Evolutionary conservation across 2,329 filamentous ascomycete species (phyloP), one percentile per base, ranked within the genome.

Genomic region (Ilyonectria robusta): DNA sequence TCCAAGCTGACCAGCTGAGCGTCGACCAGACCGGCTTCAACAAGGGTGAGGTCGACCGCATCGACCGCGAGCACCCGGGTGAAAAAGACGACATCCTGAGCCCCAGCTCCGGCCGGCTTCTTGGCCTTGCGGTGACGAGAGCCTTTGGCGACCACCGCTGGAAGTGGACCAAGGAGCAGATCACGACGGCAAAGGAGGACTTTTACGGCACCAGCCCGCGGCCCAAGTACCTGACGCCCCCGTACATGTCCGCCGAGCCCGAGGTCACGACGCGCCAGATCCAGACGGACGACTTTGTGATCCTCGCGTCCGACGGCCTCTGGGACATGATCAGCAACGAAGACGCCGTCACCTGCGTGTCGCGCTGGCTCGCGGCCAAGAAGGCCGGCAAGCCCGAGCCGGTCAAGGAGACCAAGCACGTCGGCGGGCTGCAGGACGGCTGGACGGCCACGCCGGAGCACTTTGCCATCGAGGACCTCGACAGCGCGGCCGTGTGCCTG

Each of bases 401-500:
- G 1, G 72, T 75, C 40, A 51, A 60, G 7, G 71, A 73, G 35
- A 71, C 67, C 26, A 67, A 68, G 17, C 50, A 70, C 2, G 66
- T 73, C 8, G 72, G 75, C 0, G 70, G 63, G 6, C 6, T 68
- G 4, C 67, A 70, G 7, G 66, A 77, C 2, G 72, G 70, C 5
- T 79, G 76, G 48, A 62, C 44, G 62, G 73, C 77, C 10, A 76
- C 73, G 1, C 73, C 75, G 0, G 86, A 88, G 70, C 87, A 92
- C 56, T 94, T 94, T 67, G 89, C 93, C 1, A 89, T 94, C 4
- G 90, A 94, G 77, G 93, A 96, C 76, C 62, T 81, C 13, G 91
- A 92, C 78, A 96, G 94, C 74, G 93, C 89, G 6, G 93, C 93
- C 0, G 94, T 94, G 0, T 94, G 95, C 79, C 85, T 96, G 44